These are phyloP conservation scores for Carallia brachiata DNA, from an alignment of 345 rosid species.

Conservation along the genomic window DNA sequence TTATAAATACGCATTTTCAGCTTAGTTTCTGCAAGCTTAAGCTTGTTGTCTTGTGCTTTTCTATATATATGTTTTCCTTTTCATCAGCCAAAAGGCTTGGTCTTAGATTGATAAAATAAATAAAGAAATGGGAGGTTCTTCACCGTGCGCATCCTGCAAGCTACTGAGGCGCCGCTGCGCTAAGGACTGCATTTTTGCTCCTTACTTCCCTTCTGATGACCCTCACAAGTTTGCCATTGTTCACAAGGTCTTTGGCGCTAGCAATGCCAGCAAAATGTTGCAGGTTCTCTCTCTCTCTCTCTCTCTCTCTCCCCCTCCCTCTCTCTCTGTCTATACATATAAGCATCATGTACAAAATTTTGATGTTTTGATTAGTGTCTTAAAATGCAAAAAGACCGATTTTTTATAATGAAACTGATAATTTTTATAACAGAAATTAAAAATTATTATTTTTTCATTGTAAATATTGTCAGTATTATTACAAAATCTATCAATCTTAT, in stretches of 20 bases:
- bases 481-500: too few species aligned
- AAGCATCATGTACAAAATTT: too few species aligned
- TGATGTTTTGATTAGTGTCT: too few species aligned
- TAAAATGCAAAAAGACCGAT: too few species aligned
- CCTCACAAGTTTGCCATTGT: conserved; percentile 81
- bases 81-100: neutral
- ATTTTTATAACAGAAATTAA: too few species aligned
- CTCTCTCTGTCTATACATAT: neutral
- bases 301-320: neutral
- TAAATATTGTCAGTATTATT: too few species aligned
- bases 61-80: neutral
- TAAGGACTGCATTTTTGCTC: conserved; percentile 80
- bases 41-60: conserved; percentile 22
- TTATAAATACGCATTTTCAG: conserved; percentile 46
- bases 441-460: too few species aligned
- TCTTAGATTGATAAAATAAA: too few species aligned
- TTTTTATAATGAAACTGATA: too few species aligned
- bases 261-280: conserved; percentile 85
- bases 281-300: conserved; percentile 44
- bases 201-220: conserved; percentile 81
- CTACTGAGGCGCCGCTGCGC: conserved; percentile 73
- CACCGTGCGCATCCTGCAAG: conserved; percentile 89
- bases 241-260: conserved; percentile 86
- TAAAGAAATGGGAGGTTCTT: conserved; percentile 46
- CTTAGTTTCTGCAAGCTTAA: conserved; percentile 32